Evolutionary conservation across 139 green algal genomes (phyloP).

Genomic region (Medakamo hakoo): DNA sequence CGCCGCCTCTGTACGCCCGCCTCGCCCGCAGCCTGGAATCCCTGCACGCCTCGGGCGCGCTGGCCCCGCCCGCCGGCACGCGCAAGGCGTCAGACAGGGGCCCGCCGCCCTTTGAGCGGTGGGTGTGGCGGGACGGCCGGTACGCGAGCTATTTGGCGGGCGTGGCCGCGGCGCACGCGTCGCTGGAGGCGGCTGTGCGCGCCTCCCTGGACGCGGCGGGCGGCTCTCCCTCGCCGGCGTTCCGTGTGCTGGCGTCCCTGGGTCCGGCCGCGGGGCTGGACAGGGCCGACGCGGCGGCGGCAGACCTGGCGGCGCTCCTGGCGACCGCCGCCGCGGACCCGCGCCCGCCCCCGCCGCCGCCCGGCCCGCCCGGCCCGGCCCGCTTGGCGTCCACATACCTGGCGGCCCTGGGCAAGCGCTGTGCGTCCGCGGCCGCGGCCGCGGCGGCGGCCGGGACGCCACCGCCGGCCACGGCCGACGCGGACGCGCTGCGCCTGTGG

Average conservation of each 20-base stretch:
- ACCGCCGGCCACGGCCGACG: conserved; percentile 3
- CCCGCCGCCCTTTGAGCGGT: conserved; percentile 15
- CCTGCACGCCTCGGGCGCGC: not conserved
- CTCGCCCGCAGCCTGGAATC: not conserved
- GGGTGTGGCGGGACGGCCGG: conserved; percentile 8
- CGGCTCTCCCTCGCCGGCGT: no score
- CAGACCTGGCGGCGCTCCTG: not conserved
- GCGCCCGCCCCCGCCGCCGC: conserved; percentile 4
- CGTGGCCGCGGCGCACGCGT: conserved; percentile 13
- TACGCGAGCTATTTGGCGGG: conserved; percentile 23
- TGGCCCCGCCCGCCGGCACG: not conserved
- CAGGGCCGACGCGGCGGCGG: not conserved
- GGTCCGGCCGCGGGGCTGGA: not conserved
- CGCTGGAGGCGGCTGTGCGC: conserved; percentile 10
- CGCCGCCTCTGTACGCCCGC: not conserved
- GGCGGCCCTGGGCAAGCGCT: no score
- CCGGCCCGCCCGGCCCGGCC: conserved; percentile 2
- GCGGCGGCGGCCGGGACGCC: not conserved
- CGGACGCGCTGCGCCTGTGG: conserved; percentile 6
- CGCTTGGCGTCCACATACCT: not conserved
- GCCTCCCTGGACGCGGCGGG: not conserved
- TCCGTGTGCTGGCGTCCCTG: conserved; percentile 2
- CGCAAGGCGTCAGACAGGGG: not conserved
- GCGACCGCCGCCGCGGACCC: no score
- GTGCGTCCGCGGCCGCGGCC: conserved; percentile 4